Evolutionary conservation across 1,284 basidiomycete genomes (phyloP).

Genomic region (Dichomitus squalens): DNA sequence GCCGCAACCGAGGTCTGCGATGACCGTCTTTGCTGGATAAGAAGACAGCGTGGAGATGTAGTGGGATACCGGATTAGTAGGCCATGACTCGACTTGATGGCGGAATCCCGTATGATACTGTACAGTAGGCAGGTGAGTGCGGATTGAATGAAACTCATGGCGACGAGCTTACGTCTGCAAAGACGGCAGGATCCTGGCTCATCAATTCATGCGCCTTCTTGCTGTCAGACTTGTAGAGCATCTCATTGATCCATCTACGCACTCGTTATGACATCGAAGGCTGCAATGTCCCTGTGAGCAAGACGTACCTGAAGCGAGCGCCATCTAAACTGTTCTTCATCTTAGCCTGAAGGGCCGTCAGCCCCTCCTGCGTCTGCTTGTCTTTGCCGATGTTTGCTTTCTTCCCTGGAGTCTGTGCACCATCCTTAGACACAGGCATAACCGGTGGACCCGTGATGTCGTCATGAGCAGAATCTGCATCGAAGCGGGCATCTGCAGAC

Average conservation of each 20-base stretch:
- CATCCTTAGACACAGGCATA: not conserved
- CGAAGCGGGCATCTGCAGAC: not conserved
- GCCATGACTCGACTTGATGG: slow-evolving; percentile 88
- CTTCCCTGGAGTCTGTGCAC: not conserved
- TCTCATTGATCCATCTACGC: slow-evolving; percentile 87
- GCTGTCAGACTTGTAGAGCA: slow-evolving; percentile 83
- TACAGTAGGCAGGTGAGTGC: not conserved
- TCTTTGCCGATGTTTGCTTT: not conserved
- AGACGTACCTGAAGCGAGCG: slow-evolving; percentile 77
- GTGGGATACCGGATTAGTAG: slow-evolving; percentile 84
- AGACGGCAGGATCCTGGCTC: slow-evolving; percentile 75
- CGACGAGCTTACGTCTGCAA: slow-evolving; percentile 63
- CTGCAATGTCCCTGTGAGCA: not conserved
- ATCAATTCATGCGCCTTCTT: slow-evolving; percentile 78
- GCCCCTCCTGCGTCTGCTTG: slow-evolving; percentile 27
- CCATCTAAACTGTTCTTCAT: slow-evolving; percentile 84
- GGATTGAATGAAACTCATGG: too few relatives aligned
- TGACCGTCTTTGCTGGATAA: slow-evolving; percentile 68
- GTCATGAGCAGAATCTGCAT: not conserved
- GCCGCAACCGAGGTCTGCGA: slow-evolving; percentile 95
- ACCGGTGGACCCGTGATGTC: not conserved
- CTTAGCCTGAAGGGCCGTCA: slow-evolving; percentile 74
- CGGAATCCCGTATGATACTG: slow-evolving; percentile 93
- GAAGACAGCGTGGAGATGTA: slow-evolving; percentile 65
- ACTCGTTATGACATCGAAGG: slow-evolving; percentile 1